Percentiles rank a stretch among this genome's conserved stretches.
Conservation (phyloP, 345 rosid species). For the Populus deltoides region DNA sequence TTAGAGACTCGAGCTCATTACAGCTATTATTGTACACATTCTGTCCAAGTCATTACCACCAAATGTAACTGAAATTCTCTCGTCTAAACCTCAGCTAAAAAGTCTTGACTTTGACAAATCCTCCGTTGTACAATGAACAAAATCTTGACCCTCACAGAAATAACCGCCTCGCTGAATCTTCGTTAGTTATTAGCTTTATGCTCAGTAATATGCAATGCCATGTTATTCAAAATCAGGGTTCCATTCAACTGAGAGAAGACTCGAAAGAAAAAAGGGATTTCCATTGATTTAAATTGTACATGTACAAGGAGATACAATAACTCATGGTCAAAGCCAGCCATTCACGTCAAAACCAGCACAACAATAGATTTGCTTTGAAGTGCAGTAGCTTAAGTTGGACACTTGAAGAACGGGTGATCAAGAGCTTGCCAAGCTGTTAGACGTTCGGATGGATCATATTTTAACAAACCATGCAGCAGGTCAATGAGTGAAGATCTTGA, state of each 20-base stretch:
- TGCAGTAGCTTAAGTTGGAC: conserved; percentile 21
- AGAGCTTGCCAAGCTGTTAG: conserved; percentile 67
- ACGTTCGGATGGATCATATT: conserved; percentile 67
- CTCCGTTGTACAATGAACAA: not conserved
- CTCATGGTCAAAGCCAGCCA: not conserved
- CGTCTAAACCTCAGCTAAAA: no score
- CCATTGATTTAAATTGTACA: not conserved
- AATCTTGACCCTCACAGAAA: not conserved
- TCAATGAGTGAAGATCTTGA: conserved; percentile 45
- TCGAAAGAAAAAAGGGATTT: not conserved
- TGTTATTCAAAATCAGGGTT: not conserved
- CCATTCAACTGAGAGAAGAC: not conserved
- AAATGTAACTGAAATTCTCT: no score
- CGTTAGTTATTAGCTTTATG: no score
- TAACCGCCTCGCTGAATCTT: no score
- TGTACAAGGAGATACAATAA: not conserved
- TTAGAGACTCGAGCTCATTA: not conserved
- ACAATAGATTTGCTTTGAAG: not conserved
- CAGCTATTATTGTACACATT: not conserved
- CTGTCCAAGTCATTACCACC: no score
- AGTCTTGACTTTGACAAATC: not conserved
- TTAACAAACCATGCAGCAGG: conserved; percentile 57
- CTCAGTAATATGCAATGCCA: not conserved
- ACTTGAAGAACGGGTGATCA: conserved; percentile 63
- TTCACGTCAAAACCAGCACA: not conserved